A percentile compares a stretch with the other conserved stretches of the same genome.
Evolutionary conservation across 139 green algal genomes (phyloP).

Genomic region (Chlorella sp.): DNA sequence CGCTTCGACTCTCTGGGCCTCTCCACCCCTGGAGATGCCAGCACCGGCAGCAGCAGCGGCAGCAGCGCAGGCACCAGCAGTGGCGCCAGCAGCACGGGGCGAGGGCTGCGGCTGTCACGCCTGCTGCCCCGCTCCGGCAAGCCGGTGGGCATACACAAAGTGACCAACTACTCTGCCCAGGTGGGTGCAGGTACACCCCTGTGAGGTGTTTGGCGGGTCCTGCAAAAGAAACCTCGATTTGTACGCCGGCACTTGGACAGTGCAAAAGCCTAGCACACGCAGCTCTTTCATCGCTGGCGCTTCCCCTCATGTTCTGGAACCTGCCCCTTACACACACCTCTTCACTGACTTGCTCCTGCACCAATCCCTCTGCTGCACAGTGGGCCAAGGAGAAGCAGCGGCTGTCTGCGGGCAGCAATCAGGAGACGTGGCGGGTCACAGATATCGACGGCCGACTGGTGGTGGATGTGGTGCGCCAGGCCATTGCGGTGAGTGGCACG

Average conservation of each 20-base stretch:
- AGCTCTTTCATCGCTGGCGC: too few species aligned
- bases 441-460: conserved; percentile 70
- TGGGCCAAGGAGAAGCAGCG: conserved; percentile 74
- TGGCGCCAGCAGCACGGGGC: neutral
- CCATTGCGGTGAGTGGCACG: conserved; percentile 46
- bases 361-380: too few species aligned
- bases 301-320: too few species aligned
- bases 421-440: conserved; percentile 67
- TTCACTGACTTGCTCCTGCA: too few species aligned
- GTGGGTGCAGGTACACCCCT: neutral
- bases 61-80: neutral
- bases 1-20: conserved; percentile 64
- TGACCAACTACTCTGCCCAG: conserved; percentile 27
- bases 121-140: neutral
- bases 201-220: too few species aligned
- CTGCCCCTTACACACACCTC: too few species aligned
- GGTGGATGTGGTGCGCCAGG: conserved; percentile 72
- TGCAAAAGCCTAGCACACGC: too few species aligned
- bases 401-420: conserved; percentile 82
- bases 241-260: too few species aligned
- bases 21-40: neutral
- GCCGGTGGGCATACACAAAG: conserved; percentile 45
- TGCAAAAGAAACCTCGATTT: too few species aligned
- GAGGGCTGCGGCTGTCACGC: conserved; percentile 7
- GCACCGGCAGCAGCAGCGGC: neutral